Evolutionary conservation across 2,329 filamentous ascomycete genomes (phyloP), one percentile per base, ranked within the genome.

Genomic region (Stagonosporopsis chrysanthemi): DNA sequence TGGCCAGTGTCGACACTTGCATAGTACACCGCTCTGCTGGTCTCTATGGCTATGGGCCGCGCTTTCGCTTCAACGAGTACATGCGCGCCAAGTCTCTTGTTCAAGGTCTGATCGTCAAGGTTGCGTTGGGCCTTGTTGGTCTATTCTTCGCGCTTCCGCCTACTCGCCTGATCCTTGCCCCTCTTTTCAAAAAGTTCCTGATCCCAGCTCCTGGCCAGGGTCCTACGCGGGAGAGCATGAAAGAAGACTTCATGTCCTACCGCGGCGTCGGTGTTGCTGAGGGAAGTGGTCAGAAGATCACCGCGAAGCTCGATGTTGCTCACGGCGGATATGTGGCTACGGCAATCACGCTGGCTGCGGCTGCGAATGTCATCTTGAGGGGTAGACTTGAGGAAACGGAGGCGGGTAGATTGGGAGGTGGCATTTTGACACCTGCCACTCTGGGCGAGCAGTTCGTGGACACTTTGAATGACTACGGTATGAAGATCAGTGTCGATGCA

Each of bases 341-440:
- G 4, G 90, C 83, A 0, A 69, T 87, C 17, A 80, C 89, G 26
- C 69, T 90, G 14, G 82, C 83, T 2, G 82, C 91, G 66, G 89
- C 84, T 12, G 90, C 89, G 4, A 77, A 84, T 36, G 86, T 86
- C 0, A 78, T 93, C 29, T 77, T 92, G 15, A 81, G 88, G 56
- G 87, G 89, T 36, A 82, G 69, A 28, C 49, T 76, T 3, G 65
- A 74, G 19, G 72, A 87, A 14, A 77, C 85, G 2, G 69, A 77
- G 35, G 82, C 81, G 9, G 79, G 82, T 44, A 75, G 81, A 33
- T 77, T 91, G 12, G 81, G 80, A 1, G 90, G 90, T 17, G 90
- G 90, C 2, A 78, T 91, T 23, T 85, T 90, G 60, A 93, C 90
- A 1, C 87, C 90, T 0, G 88, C 90, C 0, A 89, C 85, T 51